These are phyloP conservation scores for Auricularia cornea DNA, from an alignment of 768 basidiomycete species.

Conservation along the genomic window DNA sequence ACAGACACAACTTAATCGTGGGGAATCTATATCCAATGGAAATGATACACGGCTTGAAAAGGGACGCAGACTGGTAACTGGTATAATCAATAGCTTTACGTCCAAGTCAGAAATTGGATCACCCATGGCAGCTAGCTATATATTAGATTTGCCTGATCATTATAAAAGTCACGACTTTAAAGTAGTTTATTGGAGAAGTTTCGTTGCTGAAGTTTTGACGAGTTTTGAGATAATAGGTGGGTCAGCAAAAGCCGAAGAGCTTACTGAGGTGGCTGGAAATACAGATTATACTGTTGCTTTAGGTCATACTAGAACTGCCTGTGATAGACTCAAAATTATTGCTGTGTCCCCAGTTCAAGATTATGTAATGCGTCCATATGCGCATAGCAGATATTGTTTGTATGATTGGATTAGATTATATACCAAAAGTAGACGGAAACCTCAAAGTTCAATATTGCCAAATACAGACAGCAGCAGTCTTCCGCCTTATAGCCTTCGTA, in stretches of 20 bases:
- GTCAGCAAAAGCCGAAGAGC: no score
- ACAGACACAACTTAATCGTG: slow-evolving; percentile 15
- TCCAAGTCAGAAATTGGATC: slow-evolving; percentile 29
- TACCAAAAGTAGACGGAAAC: neutral
- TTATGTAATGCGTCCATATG: slow-evolving; percentile 21
- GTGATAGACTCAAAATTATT: no score
- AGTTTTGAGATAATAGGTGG: no score
- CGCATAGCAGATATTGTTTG: slow-evolving; percentile 13
- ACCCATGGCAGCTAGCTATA: slow-evolving; percentile 29
- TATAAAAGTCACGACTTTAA: slow-evolving; percentile 30
- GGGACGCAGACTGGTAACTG: slow-evolving; percentile 24
- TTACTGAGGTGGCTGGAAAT: no score
- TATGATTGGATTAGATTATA: slow-evolving; percentile 22
- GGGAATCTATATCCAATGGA: slow-evolving; percentile 14
- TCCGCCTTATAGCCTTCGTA: neutral
- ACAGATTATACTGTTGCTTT: no score
- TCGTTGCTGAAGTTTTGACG: slow-evolving; percentile 17
- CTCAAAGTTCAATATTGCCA: neutral
- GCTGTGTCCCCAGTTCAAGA: neutral
- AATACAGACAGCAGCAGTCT: neutral
- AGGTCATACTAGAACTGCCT: no score
- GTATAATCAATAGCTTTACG: slow-evolving; percentile 30
- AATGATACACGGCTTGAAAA: slow-evolving; percentile 17
- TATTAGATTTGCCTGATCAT: slow-evolving; percentile 31
- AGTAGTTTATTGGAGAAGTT: slow-evolving; percentile 26